Evolutionary conservation across 352 stramenopile genomes (phyloP), one percentile per base, ranked within the genome.

Genomic region (Pythium apleroticum): DNA sequence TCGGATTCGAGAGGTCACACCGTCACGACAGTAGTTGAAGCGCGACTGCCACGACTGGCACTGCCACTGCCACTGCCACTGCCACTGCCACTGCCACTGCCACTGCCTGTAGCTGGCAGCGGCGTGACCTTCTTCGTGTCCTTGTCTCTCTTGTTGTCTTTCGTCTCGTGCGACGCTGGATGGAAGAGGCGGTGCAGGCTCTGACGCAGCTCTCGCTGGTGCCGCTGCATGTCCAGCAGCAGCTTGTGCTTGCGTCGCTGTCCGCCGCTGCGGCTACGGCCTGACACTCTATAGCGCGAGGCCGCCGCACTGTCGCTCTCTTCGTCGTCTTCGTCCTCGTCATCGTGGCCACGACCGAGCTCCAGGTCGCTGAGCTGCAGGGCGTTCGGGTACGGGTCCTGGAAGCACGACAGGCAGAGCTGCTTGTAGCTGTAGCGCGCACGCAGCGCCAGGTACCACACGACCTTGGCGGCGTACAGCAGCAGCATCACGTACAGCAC

Each of bases 381-480:
- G 20, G 65, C 69, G 60, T 75, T 66, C 31, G 69, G 71, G 55
- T 72, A 75, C 50, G 74, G 74, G 35, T 81, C 71, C 11, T 28
- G 56, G 20, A 70, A 63, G 68, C 71, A 81, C 8, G 74, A 81
- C n/a, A 53, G 24, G 5, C 52, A 59, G 19, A 81, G 68, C 50
- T 67, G 63, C 46, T 54, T 59, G 59, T 76, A 81, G 30, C 48
- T 65, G 60, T 76, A 81, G 35, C 63, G 64, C 14, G 65, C 65
- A 45, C 71, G 74, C 39, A 74, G 53, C n/a, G 66, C 54, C n/a
- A 78, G 27, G 43, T 81, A 81, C 74, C 74, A 81, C 10, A 68
- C 52, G 10, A 81, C 65, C 52, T 81, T 78, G 61, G 59, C 68
- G 3, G 48, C n/a, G 58, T 81, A 81, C 20, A 76, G 15, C 25